These are phyloP conservation scores for Blastocystis sp. DNA, from an alignment of 352 stramenopile species.

Conservation along the genomic window DNA sequence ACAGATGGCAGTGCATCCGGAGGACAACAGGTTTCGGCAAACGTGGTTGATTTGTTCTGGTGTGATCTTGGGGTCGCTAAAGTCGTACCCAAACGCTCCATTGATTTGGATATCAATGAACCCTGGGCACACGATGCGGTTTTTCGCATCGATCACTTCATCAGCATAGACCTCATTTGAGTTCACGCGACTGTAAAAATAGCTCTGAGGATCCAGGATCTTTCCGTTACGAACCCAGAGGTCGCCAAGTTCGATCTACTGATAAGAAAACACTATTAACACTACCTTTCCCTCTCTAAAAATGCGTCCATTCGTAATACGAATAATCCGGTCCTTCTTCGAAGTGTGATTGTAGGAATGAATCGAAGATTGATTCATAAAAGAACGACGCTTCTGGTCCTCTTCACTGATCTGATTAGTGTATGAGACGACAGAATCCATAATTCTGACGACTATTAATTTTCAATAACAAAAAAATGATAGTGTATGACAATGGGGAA, in stretches of 20 bases:
- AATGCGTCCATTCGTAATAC: conserved; percentile 40
- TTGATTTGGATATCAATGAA: conserved; percentile 83
- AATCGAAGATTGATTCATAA: conserved; percentile 54
- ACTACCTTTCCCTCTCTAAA: conserved; percentile 53
- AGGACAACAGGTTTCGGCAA: conserved; percentile 67
- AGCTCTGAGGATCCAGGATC: conserved; percentile 53
- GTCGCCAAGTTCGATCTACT: conserved; percentile 44
- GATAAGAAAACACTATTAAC: neutral
- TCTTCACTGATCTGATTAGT: conserved; percentile 1
- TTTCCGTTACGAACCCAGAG: conserved; percentile 54
- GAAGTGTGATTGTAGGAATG: conserved; percentile 50
- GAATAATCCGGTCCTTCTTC: conserved; percentile 53
- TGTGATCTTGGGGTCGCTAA: conserved; percentile 69
- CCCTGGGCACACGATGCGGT: conserved; percentile 70
- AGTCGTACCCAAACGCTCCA: conserved; percentile 77
- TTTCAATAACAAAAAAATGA: neutral
- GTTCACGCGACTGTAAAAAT: conserved; percentile 55
- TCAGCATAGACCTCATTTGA: conserved; percentile 45
- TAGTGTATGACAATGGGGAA: neutral
- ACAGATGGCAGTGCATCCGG: conserved; percentile 76
- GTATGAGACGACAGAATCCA: neutral
- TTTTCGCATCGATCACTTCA: conserved; percentile 57
- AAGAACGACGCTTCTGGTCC: conserved; percentile 26
- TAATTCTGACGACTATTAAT: neutral
- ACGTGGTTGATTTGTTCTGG: conserved; percentile 67